phyloP scores from a whole-genome alignment of 2,329 filamentous ascomycete species.

The Fusarium multiceps region DNA sequence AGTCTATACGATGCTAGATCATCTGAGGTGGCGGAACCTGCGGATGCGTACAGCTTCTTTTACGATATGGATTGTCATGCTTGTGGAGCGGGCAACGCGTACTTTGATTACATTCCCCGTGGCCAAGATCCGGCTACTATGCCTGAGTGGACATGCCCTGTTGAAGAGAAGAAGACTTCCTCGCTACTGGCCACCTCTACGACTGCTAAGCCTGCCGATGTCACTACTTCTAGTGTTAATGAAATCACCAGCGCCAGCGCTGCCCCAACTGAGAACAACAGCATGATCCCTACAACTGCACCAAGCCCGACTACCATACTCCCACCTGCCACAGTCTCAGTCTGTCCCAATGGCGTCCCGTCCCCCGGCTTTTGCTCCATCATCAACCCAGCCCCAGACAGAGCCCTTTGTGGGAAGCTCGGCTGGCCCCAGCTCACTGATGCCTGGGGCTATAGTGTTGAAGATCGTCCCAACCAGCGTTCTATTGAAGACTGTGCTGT shows the following conservation, averaged over 20 bases:
- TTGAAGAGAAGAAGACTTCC: not conserved
- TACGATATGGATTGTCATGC: slow-evolving; percentile 37
- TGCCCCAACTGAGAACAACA: not conserved
- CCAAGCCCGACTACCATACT: not conserved
- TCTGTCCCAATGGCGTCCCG: slow-evolving; percentile 19
- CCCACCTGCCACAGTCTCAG: not conserved
- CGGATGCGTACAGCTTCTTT: slow-evolving; percentile 13
- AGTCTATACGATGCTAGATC: slow-evolving; percentile 26
- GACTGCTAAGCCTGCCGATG: not conserved
- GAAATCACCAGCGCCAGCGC: not conserved
- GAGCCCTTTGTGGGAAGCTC: slow-evolving; percentile 16
- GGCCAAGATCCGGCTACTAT: slow-evolving; percentile 2
- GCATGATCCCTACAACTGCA: not conserved
- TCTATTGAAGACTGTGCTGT: slow-evolving; percentile 32
- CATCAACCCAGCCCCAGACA: slow-evolving; percentile 1
- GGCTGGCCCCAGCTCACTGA: slow-evolving; percentile 11
- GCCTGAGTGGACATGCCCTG: slow-evolving; percentile 21
- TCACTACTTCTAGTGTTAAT: not conserved
- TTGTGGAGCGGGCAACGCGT: slow-evolving; percentile 29
- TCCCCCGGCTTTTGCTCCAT: slow-evolving; percentile 23
- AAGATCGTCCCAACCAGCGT: slow-evolving; percentile 9
- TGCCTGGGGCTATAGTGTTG: not conserved
- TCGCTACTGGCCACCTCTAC: not conserved
- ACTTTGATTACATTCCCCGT: slow-evolving; percentile 37
- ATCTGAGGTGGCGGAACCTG: slow-evolving; percentile 23